Conservation (phyloP, 257 asterid species). For the Nicotiana benthamiana region DNA sequence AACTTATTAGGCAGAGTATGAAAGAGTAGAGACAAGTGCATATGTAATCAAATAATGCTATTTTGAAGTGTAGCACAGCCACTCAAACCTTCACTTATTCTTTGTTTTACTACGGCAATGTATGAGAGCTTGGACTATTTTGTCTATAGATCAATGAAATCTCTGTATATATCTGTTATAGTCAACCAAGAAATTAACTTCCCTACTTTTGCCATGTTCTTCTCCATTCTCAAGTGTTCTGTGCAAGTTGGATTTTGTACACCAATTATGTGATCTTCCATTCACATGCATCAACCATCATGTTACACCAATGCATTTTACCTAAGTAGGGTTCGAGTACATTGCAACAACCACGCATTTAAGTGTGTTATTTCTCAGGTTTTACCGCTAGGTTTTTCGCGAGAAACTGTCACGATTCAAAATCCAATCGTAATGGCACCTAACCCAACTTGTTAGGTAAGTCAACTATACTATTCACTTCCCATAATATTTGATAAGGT, state of each 20-base stretch:
- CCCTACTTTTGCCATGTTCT: conserved; percentile 8
- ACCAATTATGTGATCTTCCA: conserved; percentile 18
- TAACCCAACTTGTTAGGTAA: too few relatives aligned
- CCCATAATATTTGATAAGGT: too few relatives aligned
- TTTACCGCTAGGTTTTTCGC: too few relatives aligned
- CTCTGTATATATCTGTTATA: not conserved
- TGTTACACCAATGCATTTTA: not conserved
- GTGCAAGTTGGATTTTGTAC: conserved; percentile 25
- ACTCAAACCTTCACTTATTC: conserved; percentile 44
- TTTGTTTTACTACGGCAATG: conserved; percentile 26
- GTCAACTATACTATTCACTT: too few relatives aligned
- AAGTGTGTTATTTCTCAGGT: too few relatives aligned
- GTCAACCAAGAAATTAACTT: conserved; percentile 39
- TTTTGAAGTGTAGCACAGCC: conserved; percentile 29
- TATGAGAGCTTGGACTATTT: not conserved
- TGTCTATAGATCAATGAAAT: not conserved
- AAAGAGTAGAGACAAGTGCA: not conserved
- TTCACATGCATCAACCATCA: conserved; percentile 39
- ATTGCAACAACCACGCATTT: not conserved
- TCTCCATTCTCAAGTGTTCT: conserved; percentile 20
- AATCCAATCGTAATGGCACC: too few relatives aligned
- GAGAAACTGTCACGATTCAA: too few relatives aligned
- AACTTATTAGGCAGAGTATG: too few relatives aligned
- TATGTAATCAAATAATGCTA: conserved; percentile 26
- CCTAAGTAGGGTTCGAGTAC: not conserved